phyloP scores from a whole-genome alignment of 2,329 filamentous ascomycete genomes.

The Xylariales sp. region DNA sequence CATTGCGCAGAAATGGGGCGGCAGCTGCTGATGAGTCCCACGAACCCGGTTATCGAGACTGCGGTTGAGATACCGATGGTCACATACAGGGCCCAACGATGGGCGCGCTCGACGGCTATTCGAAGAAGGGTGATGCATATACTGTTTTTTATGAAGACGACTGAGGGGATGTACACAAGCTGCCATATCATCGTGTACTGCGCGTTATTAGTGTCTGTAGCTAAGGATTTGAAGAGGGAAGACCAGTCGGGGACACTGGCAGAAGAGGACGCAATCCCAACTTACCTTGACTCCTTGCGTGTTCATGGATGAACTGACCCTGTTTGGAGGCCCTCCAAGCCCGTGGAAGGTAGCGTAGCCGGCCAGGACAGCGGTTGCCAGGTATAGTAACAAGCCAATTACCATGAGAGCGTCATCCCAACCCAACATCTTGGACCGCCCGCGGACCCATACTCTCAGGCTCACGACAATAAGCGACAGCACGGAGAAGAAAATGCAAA shows the following conservation, averaged over 20 bases:
- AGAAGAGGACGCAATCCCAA: background rate
- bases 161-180: slow-evolving; percentile 4
- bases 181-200: slow-evolving; percentile 9
- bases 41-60: slow-evolving; percentile 2
- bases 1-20: slow-evolving; percentile 6
- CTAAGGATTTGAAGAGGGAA: no score
- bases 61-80: slow-evolving; percentile 2
- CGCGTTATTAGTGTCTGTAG: background rate
- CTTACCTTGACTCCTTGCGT: slow-evolving; percentile 2
- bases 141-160: slow-evolving; percentile 6
- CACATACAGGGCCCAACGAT: slow-evolving; percentile 3
- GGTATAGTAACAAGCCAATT: background rate
- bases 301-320: background rate
- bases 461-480: background rate
- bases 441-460: slow-evolving; percentile 4
- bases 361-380: slow-evolving; percentile 2
- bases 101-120: slow-evolving; percentile 5
- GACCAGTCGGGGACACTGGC: background rate
- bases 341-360: slow-evolving; percentile 5
- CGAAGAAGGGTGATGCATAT: slow-evolving; percentile 9
- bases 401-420: slow-evolving; percentile 4
- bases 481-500: slow-evolving; percentile 4
- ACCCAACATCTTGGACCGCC: slow-evolving; percentile 1
- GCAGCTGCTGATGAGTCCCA: slow-evolving; percentile 5
- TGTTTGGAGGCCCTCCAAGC: background rate